phyloP scores from a whole-genome alignment of 2,329 filamentous ascomycete species.

The Scedosporium aurantiacum region DNA sequence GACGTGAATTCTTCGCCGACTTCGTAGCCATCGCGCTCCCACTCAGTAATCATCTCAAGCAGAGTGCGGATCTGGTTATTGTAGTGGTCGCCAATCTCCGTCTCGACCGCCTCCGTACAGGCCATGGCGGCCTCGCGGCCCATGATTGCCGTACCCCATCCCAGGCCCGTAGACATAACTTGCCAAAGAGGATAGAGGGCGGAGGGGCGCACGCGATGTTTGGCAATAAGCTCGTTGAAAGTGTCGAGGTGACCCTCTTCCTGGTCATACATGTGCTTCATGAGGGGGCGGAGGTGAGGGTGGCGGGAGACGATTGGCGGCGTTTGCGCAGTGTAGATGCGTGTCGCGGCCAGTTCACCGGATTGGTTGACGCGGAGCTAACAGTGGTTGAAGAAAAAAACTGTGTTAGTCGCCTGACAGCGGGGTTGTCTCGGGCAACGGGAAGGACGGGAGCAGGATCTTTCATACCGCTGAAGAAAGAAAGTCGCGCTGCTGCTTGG shows the following conservation, averaged over 20 bases:
- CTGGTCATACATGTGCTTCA: conserved; percentile 98
- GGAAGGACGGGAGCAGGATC: conserved; percentile 2
- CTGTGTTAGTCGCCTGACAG: not conserved
- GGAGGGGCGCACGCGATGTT: conserved; percentile 84
- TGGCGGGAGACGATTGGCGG: conserved; percentile 69
- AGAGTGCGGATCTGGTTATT: conserved; percentile 80
- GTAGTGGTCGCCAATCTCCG: conserved; percentile 93
- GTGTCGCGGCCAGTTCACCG: conserved; percentile 88
- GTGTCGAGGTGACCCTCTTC: conserved; percentile 77
- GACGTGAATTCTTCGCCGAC: conserved; percentile 66
- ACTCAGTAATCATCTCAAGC: conserved; percentile 67
- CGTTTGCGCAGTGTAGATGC: conserved; percentile 86
- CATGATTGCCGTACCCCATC: conserved; percentile 82
- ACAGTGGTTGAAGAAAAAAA: not conserved
- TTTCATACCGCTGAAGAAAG: conserved; percentile 57
- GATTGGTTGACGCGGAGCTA: conserved; percentile 92
- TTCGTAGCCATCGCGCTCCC: conserved; percentile 67
- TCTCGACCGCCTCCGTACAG: conserved; percentile 96
- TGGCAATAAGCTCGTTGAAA: conserved; percentile 74
- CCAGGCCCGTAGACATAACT: conserved; percentile 65
- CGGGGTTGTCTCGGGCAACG: not conserved
- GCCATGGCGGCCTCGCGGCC: conserved; percentile 95
- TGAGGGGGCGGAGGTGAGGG: conserved; percentile 78
- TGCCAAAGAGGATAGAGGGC: conserved; percentile 89
- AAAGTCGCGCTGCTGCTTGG: conserved; percentile 59